Base-by-base conservation (phyloP, 2,329 filamentous ascomycete genomes). In the Sporothrix protearum region DNA sequence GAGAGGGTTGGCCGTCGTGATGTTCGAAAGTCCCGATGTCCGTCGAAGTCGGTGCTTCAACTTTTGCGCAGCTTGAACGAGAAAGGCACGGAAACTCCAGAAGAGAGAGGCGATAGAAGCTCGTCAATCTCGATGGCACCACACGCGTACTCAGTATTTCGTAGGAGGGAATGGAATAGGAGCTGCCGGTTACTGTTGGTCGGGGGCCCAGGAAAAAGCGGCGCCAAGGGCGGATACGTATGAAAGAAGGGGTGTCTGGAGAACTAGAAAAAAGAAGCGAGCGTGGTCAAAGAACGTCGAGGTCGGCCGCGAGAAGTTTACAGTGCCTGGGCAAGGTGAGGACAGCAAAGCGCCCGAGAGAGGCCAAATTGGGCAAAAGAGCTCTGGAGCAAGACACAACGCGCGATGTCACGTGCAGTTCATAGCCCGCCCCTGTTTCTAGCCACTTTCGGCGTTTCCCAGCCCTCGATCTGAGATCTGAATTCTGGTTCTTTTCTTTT, bases 331-430 rank as follows among this genome's bases (percentile, higher is more conserved):
- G 6, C 25, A 66, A 66, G 33, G 63, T 16, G 28, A 67, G 64
- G 64, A 39, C 42, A 51, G 19, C 64, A 67, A 51, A 51, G 28
- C 19, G 45, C 45, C 19, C 14, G 12, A 51, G 22, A 67, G 42
- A 67, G 28, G 45, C 64, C 64, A 51, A 36, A 51, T 45, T 47
- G 28, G 63, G 42, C 25, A 12, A 33, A 66, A 25, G 39, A 33
- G 42, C 39, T 49, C 22, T 47, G 42, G n/a, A 63, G 39, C 28
- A 28, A 49, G 64, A 36, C 45, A 67, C 64, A 19, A 42, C 10
- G 64, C 64, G 64, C 42, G 64, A 51, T 51, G 45, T 67, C 64
- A 67, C 64, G 64, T 67, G 64, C 45, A 25, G 28, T 25, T 22
- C 57, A 45, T 3, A 39, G 25, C 28, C 28, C 64, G 42, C 63